phyloP scores from a whole-genome alignment of 345 rosid genomes.

The Boechera retrofracta region DNA sequence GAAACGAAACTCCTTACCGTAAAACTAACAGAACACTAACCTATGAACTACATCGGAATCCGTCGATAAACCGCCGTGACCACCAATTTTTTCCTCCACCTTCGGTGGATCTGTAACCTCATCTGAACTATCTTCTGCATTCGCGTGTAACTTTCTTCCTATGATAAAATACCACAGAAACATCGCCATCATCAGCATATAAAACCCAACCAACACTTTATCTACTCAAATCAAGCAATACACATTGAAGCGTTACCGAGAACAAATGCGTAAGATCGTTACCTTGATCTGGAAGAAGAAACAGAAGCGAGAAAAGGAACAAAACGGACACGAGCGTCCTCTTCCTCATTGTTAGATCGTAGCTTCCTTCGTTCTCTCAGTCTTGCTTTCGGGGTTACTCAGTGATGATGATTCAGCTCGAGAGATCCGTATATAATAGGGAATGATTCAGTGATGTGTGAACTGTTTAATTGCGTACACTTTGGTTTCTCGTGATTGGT shows the following conservation, averaged over 20 bases:
- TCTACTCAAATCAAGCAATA: constrained; percentile 12
- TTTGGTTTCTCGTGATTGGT: constrained; percentile 24
- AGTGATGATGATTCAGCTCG: constrained; percentile 21
- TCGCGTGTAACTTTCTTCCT: constrained; percentile 84
- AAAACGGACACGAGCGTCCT: constrained; percentile 86
- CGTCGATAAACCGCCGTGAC: constrained; percentile 85
- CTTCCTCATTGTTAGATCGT: constrained; percentile 68
- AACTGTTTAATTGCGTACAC: constrained; percentile 23
- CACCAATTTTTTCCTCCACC: constrained; percentile 93
- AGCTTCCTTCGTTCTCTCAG: constrained; percentile 24
- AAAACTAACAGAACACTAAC: constrained; percentile 41
- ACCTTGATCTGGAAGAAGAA: constrained; percentile 91
- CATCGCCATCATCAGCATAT: constrained; percentile 19
- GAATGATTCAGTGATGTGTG: constrained; percentile 15
- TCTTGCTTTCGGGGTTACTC: constrained; percentile 15
- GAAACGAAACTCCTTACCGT: neutral
- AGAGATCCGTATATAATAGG: constrained; percentile 39
- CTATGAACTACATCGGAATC: constrained; percentile 95
- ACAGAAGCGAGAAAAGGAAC: constrained; percentile 69
- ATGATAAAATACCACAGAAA: constrained; percentile 40
- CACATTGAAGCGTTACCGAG: neutral
- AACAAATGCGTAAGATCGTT: constrained; percentile 30
- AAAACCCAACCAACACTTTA: constrained; percentile 5
- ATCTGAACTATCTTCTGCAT: constrained; percentile 71
- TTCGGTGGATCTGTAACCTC: constrained; percentile 80